A percentile compares a stretch with the other conserved stretches of the same genome.
phyloP scores from a whole-genome alignment of 2,329 filamentous ascomycete genomes.

The Zymoseptoria passerinii region DNA sequence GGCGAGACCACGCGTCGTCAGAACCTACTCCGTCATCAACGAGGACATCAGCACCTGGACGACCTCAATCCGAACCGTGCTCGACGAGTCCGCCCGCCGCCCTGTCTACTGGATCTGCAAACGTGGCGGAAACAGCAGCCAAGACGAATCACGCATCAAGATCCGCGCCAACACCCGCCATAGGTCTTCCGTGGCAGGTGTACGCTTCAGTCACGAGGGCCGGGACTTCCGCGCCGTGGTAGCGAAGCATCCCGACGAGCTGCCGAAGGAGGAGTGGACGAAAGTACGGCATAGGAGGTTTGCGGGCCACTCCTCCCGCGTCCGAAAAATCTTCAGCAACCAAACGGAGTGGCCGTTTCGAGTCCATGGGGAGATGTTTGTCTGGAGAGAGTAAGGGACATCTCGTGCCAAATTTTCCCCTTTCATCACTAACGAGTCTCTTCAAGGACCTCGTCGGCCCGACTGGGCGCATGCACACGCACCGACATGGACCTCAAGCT shows the following conservation, averaged over 20 bases:
- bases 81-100: neutral
- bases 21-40: neutral
- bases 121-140: neutral
- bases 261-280: neutral
- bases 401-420: no score
- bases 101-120: neutral
- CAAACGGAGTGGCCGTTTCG: neutral
- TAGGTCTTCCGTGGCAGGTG: neutral
- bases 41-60: neutral
- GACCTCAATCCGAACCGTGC: neutral
- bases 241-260: neutral
- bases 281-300: neutral
- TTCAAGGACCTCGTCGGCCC: neutral
- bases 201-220: neutral
- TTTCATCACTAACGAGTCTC: neutral
- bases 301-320: no score
- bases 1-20: neutral
- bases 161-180: neutral
- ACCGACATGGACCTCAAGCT: neutral
- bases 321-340: no score
- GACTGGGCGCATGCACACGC: neutral
- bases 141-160: neutral
- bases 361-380: neutral
- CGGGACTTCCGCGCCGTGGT: neutral
- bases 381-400: neutral